Conservation (phyloP, 2,329 filamentous ascomycete genomes). For the Scedosporium minutisporum region DNA sequence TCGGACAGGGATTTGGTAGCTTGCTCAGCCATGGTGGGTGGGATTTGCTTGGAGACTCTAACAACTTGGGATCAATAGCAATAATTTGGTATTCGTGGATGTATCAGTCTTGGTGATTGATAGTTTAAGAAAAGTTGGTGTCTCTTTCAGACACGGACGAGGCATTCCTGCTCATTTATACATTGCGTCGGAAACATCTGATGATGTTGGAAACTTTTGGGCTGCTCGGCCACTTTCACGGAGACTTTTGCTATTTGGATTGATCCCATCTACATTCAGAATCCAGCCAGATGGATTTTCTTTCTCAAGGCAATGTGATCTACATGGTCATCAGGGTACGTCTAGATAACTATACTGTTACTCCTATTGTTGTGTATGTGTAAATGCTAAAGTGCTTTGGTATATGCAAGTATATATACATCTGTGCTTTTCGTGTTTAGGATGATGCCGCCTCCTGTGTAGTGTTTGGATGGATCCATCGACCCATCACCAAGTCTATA, state of each 20-base stretch:
- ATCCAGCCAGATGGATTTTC: too few species aligned
- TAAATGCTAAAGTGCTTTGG: too few species aligned
- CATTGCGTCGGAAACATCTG: neutral
- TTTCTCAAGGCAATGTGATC: too few species aligned
- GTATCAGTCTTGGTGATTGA: neutral
- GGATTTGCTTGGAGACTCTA: neutral
- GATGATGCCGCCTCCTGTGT: too few species aligned
- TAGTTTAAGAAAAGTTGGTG: neutral
- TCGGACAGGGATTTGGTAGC: constrained; percentile 8
- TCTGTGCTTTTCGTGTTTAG: too few species aligned
- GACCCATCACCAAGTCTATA: neutral
- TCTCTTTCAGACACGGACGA: neutral
- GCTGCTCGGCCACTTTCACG: constrained; percentile 2
- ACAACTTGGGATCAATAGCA: neutral
- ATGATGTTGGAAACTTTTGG: neutral
- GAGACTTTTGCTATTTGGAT: constrained; percentile 1
- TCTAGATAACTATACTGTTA: too few species aligned
- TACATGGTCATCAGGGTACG: too few species aligned
- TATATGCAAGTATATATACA: too few species aligned
- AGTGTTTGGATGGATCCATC: too few species aligned
- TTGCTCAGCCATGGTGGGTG: neutral
- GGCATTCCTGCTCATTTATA: neutral
- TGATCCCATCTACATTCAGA: neutral
- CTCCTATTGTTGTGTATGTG: too few species aligned
- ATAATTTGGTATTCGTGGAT: neutral